Conservation (phyloP, 306 rosid genomes). For the Vicia sativa region DNA sequence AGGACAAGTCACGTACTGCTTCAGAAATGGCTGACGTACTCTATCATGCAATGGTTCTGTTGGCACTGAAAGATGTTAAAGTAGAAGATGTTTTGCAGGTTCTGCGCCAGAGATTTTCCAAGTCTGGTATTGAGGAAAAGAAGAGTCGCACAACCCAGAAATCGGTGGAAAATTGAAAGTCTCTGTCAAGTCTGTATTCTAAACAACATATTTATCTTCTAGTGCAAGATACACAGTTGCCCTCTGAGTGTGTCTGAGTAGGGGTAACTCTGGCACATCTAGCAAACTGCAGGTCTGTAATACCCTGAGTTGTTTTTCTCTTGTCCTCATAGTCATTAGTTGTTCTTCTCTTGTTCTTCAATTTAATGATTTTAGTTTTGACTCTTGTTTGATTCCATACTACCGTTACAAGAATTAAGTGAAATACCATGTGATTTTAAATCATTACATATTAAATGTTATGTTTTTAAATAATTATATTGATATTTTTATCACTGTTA, state of each 20-base stretch:
- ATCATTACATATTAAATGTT: neutral
- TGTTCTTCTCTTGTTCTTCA: neutral
- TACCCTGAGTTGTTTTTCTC: neutral
- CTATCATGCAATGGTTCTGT: constrained; percentile 79
- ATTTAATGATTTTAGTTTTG: constrained; percentile 18
- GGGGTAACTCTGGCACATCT: neutral
- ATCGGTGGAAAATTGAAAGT: constrained; percentile 29
- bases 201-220: constrained; percentile 4
- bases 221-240: neutral
- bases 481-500: neutral
- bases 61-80: constrained; percentile 66
- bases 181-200: constrained; percentile 2
- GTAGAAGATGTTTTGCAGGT: constrained; percentile 81
- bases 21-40: constrained; percentile 88
- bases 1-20: constrained; percentile 66
- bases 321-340: neutral
- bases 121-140: constrained; percentile 88
- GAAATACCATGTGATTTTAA: neutral
- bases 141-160: constrained; percentile 46
- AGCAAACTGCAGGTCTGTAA: constrained; percentile 6
- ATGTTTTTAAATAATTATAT: neutral
- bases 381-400: neutral
- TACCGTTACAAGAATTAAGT: neutral
- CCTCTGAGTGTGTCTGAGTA: neutral
- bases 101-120: constrained; percentile 75